Evolutionary conservation across 345 rosid species (phyloP), one percentile per base, ranked within the genome.

Genomic region (Mercurialis annua): DNA sequence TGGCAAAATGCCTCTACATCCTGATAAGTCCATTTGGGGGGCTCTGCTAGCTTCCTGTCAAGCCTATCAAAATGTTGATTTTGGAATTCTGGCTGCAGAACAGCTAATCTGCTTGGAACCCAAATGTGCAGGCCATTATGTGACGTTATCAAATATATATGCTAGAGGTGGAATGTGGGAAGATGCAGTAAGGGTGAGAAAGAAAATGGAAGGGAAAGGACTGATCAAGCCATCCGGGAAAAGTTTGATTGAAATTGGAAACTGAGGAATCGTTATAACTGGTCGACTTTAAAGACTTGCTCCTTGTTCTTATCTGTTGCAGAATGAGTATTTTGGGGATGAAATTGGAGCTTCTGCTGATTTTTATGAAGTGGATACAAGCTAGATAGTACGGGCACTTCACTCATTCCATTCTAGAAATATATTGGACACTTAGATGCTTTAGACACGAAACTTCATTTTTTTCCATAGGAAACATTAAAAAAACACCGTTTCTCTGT

Each of bases 101-200:
- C 62, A 71, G 24, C 52, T 81, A 58, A 65, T 73, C 48, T 68
- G 34, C 49, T 70, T 81, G 75, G 80, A 81, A 73, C 85, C 85
- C 11, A 49, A 75, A 46, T 38, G 70, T 11, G 74, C 80, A 2
- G 85, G 82, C 43, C 85, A 81, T 36, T 73, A 64, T 50, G 73
- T 78, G 16, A 76, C 82, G 2, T 65, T 77, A 14, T 79, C 80
- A 20, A 81, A 75, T 69, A 69, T 78, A 52, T 72, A 72, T 58
- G 80, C 84, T 1, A 68, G 73, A 64, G 79, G 71, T 17, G 80
- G 82, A 54, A 75, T 75, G 66, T 81, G 82, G 80, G 71, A 75
- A 4, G 84, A 78, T 48, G 80, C 73, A 27, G 68, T 53, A 7
- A 59, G 53, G 69, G 80, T 69, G 42, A 73, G 80, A 63, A 81